Evolutionary conservation across 1,284 basidiomycete genomes (phyloP).

Genomic region (Volvariella volvacea): DNA sequence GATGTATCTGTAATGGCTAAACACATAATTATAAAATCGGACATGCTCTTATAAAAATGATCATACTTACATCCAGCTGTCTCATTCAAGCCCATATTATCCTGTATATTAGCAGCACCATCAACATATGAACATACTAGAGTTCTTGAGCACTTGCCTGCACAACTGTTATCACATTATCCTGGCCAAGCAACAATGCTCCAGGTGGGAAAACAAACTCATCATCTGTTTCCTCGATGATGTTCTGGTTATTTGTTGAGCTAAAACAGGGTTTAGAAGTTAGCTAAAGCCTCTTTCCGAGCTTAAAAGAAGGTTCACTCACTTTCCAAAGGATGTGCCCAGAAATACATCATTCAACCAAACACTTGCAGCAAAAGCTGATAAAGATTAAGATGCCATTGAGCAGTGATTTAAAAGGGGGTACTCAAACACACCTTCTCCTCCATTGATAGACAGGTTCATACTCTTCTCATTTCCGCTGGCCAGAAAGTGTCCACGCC

Average conservation of each 20-base stretch:
- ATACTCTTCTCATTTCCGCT: conserved; percentile 52
- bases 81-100: conserved; percentile 76
- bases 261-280: conserved; percentile 28
- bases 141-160: conserved; percentile 37
- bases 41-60: neutral
- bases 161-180: conserved; percentile 72
- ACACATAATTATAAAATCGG: neutral
- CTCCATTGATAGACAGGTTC: conserved; percentile 73
- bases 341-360: conserved; percentile 77
- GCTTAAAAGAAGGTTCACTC: conserved; percentile 22
- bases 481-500: conserved; percentile 72
- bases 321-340: conserved; percentile 68
- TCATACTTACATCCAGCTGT: conserved; percentile 32
- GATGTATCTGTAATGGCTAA: conserved; percentile 26
- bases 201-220: conserved; percentile 54
- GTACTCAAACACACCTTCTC: conserved; percentile 44
- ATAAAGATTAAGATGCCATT: neutral
- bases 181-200: conserved; percentile 38
- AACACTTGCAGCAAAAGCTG: conserved; percentile 71
- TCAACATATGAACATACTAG: neutral
- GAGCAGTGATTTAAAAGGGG: neutral
- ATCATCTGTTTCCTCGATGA: conserved; percentile 57
- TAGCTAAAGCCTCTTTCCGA: too few species aligned
- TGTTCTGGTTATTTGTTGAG: conserved; percentile 55
- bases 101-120: conserved; percentile 28